Evolutionary conservation across 352 stramenopile species (phyloP).

Genomic region (Pythium utonaiense): DNA sequence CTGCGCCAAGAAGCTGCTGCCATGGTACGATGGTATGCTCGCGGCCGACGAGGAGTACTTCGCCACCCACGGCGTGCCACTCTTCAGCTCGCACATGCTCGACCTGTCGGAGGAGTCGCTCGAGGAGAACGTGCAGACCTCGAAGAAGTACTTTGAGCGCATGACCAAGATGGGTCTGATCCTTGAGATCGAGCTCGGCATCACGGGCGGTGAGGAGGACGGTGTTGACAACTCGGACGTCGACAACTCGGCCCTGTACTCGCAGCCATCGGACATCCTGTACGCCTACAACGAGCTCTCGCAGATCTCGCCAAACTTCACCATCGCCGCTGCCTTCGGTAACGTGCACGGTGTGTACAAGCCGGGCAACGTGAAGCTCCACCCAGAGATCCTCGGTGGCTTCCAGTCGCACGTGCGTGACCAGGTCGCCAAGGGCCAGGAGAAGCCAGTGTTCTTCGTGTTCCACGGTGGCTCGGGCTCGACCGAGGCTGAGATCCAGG

Average conservation of each 20-base stretch:
- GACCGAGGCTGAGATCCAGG: conserved; percentile 94
- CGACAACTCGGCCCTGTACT: conserved; percentile 92
- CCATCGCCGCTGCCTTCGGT: conserved; percentile 95
- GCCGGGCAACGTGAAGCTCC: conserved; percentile 98
- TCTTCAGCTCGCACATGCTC: conserved; percentile 99
- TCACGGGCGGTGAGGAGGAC: conserved; percentile 98
- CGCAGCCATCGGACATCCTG: conserved; percentile 92
- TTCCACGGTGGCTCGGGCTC: conserved; percentile 99
- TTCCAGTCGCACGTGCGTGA: conserved; percentile 90
- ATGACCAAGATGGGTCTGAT: conserved; percentile 96
- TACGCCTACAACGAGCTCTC: conserved; percentile 95
- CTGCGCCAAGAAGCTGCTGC: conserved; percentile 97
- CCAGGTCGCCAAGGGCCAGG: conserved; percentile 65
- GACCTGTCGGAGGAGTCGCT: conserved; percentile 97
- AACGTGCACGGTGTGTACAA: conserved; percentile 99
- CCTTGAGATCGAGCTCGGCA: conserved; percentile 98
- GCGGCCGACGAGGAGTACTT: conserved; percentile 96
- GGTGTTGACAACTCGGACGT: conserved; percentile 97
- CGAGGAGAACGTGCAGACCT: conserved; percentile 97
- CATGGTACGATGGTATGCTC: conserved; percentile 97
- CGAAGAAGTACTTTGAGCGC: conserved; percentile 97
- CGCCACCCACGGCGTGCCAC: conserved; percentile 88
- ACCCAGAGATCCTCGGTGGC: conserved; percentile 96
- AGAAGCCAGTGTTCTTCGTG: conserved; percentile 98
- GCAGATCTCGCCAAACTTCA: conserved; percentile 92